Base-by-base conservation (phyloP, 768 basidiomycete genomes). In the Suillus cothurnatus region DNA sequence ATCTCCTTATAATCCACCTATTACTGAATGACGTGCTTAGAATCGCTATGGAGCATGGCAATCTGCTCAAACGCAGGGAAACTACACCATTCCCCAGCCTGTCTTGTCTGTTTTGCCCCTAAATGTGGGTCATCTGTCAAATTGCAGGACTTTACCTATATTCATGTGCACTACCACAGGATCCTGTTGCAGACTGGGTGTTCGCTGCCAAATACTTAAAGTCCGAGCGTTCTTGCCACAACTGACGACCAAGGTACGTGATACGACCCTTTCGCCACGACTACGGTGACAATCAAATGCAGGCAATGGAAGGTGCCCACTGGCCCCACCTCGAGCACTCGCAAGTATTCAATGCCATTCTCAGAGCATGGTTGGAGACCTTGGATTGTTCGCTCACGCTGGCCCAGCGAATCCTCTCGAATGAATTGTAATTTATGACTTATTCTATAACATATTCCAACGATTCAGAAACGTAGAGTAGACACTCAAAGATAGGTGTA, bases 291-390 rank as follows among this genome's bases (percentile, higher is more conserved):
- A 45, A 61, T 6, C n/a, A 39, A 61, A 12, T 49, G 8, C 62
- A 88, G 87, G 76, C 79, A 3, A 76, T 90, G 63, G 71, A 76
- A 8, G 85, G 85, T 0, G 83, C 86, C 6, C 90, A 92, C 72
- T 91, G 90, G 89, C 78, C 83, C 9, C 90, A 91, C 43, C 76
- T 91, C 23, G 90, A 92, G 72, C 73, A 81, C 65, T 85, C 89
- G 0, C 62, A 74, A 2, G 74, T 76, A 50, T 84, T 88, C 72
- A 92, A 91, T 67, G 56, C 64, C 0, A 74, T 84, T 55, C 76
- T 88, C 61, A 78, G 80, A 21, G 72, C 79, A 41, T 91, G 90
- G 88, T 77, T 92, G 52, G 66, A 70, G 21, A 55, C 32, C 32
- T 32, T 55, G 53, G 12, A 55, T 21, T 12, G 34, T n/a, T 34